These are phyloP conservation scores for Daldinia loculata DNA, from an alignment of 495 filamentous ascomycete genomes.

Conservation along the genomic window DNA sequence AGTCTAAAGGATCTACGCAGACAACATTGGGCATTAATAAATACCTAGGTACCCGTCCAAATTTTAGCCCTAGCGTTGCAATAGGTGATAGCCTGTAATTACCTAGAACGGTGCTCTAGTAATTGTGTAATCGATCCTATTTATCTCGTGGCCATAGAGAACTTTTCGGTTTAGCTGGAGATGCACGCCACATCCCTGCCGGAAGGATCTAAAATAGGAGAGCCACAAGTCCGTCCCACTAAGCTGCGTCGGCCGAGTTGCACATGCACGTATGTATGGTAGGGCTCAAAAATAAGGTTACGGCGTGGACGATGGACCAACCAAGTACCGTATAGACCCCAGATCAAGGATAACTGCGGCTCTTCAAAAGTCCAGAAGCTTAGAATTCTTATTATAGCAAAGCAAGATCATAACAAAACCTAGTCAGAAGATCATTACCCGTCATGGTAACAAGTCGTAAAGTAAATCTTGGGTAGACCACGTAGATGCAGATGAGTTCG, in stretches of 20 bases:
- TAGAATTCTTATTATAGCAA: not conserved
- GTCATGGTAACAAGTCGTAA: not conserved
- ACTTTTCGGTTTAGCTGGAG: not conserved
- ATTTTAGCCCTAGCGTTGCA: not conserved
- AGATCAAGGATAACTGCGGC: not conserved
- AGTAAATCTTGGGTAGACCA: not conserved
- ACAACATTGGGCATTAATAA: not conserved
- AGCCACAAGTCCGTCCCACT: not conserved
- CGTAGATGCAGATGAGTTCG: not conserved
- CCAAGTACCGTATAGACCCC: not conserved
- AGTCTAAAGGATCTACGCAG: not conserved
- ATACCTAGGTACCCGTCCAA: not conserved
- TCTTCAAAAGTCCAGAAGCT: conserved; percentile 1
- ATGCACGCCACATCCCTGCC: not conserved
- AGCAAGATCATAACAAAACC: not conserved
- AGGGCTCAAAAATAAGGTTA: conserved; percentile 3
- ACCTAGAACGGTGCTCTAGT: not conserved
- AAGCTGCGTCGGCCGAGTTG: conserved; percentile 2
- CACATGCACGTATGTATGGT: conserved; percentile 5
- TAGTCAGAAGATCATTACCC: not conserved
- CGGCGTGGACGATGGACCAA: not conserved
- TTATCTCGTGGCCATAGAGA: not conserved
- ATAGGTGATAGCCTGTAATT: too few relatives aligned
- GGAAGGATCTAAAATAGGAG: not conserved
- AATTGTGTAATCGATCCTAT: not conserved